phyloP scores from a whole-genome alignment of 352 stramenopile genomes.

The Globisporangium parvum region DNA sequence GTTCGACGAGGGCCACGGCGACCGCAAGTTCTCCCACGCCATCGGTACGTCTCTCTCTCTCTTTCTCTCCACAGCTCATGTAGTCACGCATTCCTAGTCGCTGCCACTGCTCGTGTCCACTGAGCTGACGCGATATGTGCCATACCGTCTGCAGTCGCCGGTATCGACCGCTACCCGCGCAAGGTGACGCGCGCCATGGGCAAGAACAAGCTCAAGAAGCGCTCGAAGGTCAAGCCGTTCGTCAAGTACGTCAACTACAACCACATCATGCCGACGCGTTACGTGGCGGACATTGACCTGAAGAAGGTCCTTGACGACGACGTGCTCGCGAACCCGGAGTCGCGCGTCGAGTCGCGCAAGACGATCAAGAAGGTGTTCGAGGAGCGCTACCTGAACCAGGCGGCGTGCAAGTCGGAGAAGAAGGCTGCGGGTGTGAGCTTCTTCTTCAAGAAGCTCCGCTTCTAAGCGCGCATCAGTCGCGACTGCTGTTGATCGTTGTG shows the following conservation, averaged over 20 bases:
- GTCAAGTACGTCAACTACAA: constrained; percentile 99
- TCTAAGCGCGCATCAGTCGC: constrained; percentile 89
- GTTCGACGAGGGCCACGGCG: constrained; percentile 94
- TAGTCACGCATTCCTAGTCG: background rate
- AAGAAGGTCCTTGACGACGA: constrained; percentile 97
- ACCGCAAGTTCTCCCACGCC: constrained; percentile 97
- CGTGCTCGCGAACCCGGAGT: constrained; percentile 78
- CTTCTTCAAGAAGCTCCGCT: constrained; percentile 99
- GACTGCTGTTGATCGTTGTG: background rate
- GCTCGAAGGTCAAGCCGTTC: constrained; percentile 98
- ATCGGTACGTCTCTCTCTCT: constrained; percentile 57
- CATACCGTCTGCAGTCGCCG: constrained; percentile 62
- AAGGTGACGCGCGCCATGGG: constrained; percentile 97
- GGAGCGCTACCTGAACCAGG: constrained; percentile 96
- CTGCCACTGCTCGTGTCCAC: no score
- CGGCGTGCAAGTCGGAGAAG: constrained; percentile 95
- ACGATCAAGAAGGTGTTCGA: constrained; percentile 99
- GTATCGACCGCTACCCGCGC: constrained; percentile 93
- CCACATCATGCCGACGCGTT: constrained; percentile 99
- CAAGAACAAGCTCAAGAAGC: constrained; percentile 97
- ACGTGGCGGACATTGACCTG: constrained; percentile 98
- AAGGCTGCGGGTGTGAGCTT: constrained; percentile 97
- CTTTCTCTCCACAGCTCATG: background rate
- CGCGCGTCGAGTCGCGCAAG: constrained; percentile 93
- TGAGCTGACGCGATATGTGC: no score